A percentile compares a stretch with the other conserved stretches of the same genome.
Conservation (phyloP, 371 early-diverging fungal genomes). For the Mucor saturninus region DNA sequence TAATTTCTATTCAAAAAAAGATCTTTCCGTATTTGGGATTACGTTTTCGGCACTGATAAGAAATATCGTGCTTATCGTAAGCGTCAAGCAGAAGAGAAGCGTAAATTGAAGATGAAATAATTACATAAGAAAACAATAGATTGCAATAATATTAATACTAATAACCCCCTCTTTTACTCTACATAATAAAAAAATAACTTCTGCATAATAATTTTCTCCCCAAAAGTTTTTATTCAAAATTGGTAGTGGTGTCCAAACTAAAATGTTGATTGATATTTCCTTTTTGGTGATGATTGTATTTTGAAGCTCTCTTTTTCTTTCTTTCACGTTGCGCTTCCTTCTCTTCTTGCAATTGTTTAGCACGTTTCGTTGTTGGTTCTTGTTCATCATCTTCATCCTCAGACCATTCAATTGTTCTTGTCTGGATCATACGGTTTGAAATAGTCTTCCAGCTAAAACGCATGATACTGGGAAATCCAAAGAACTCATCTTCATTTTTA, state of each 20-base stretch:
- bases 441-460: conserved; percentile 98
- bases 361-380: conserved; percentile 18
- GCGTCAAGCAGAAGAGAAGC: conserved; percentile 43
- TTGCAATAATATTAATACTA: background rate
- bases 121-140: background rate
- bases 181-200: no score
- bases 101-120: conserved; percentile 22
- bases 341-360: conserved; percentile 15
- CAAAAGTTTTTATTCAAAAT: no score
- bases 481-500: conserved; percentile 79
- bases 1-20: no score
- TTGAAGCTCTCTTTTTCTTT: conserved; percentile 15
- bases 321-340: conserved; percentile 13
- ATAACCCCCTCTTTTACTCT: background rate
- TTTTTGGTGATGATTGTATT: conserved; percentile 30
- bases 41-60: conserved; percentile 79
- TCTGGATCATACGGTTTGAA: conserved; percentile 69
- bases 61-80: conserved; percentile 74
- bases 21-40: conserved; percentile 87
- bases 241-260: conserved; percentile 16
- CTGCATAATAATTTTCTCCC: no score
- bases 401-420: conserved; percentile 52
- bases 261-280: conserved; percentile 19
- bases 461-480: conserved; percentile 93
- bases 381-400: conserved; percentile 31